Base-by-base conservation (phyloP, 352 stramenopile species). In the Globisporangium carolinianum region DNA sequence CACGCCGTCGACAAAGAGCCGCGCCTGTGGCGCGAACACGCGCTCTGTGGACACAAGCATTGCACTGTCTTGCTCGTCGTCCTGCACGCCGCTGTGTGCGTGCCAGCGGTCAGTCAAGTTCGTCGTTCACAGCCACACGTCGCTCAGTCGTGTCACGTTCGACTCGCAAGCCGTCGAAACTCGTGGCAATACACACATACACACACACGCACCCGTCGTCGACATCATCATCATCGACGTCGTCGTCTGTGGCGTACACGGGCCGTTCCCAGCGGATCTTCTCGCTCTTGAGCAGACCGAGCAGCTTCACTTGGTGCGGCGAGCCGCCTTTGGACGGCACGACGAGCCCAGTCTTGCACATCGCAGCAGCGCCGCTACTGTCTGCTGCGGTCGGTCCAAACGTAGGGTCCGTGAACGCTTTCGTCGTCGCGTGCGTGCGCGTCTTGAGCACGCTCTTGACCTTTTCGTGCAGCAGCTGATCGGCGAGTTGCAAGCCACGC, bases 191-290 rank as follows among this genome's bases (percentile, higher is more conserved):
- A 32, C 24, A 32, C 24, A 32, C 15, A 12, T 32, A 8, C 15
- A 35, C 14, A 35, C 45, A 5, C 45, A 55, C 55, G 38, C 46
- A 62, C 55, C 62, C 61, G 12, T 60, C 57, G 32, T 55, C 66
- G 38, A 7, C 45, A n/a, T 56, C 66, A 11, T 60, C 57, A 32
- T 55, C 65, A 38, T 48, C 45, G 15, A 55, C 67, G 38, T 68
- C 68, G 24, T 73, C 66, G 1, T 71, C 69, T 1, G 8, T 8
- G 18, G 66, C 76, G 53, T 91, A 94, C 57, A 74, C 57, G 2
- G 84, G 84, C 18, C 82, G 73, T 52, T 94, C 80, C 84, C 84
- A 94, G 38, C 81, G 79, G 8, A 94, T 62, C 59, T 91, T 91
- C 1, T 90, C 84, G 6, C 66, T 70, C 49, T 90, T 86, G 11